Conservation (phyloP, 768 basidiomycete genomes). For the Xerocomellus amylosporus region DNA sequence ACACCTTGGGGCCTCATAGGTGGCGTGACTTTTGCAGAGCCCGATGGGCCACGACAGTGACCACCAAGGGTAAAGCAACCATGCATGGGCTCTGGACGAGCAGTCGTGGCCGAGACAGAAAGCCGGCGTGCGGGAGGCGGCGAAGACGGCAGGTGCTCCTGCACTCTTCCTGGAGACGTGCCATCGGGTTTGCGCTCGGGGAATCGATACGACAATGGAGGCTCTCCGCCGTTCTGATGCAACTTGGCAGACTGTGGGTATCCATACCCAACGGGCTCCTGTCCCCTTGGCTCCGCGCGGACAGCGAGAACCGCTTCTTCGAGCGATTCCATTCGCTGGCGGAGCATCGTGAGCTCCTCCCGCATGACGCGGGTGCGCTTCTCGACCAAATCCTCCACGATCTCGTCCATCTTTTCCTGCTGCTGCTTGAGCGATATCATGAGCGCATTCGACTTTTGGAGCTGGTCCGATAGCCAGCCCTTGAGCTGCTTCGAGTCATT, state of each 20-base stretch:
- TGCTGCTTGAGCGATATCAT: constrained; percentile 53
- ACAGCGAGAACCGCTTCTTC: constrained; percentile 44
- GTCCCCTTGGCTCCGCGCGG: constrained; percentile 23
- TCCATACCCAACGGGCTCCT: constrained; percentile 13
- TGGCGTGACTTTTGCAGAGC: constrained; percentile 21
- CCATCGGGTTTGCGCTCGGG: constrained; percentile 39
- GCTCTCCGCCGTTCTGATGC: constrained; percentile 41
- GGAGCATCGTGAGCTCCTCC: constrained; percentile 58
- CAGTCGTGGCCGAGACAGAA: constrained; percentile 42
- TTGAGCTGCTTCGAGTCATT: constrained; percentile 79
- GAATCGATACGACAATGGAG: constrained; percentile 46
- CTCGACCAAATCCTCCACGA: constrained; percentile 61
- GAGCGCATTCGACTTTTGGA: constrained; percentile 59
- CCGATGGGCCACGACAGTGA: constrained; percentile 19
- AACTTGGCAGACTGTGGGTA: constrained; percentile 25
- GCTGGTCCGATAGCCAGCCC: constrained; percentile 69
- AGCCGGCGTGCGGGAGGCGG: constrained; percentile 45
- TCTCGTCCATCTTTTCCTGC: constrained; percentile 60
- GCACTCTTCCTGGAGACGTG: constrained; percentile 44
- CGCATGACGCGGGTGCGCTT: constrained; percentile 55
- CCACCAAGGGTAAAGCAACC: constrained; percentile 17
- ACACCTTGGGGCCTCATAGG: constrained; percentile 15
- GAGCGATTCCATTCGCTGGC: constrained; percentile 65
- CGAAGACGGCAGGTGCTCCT: constrained; percentile 40
- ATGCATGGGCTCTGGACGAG: constrained; percentile 43